Conservation (phyloP, 176 grass and related monocot species). For the Tillandsia leiboldiana region DNA sequence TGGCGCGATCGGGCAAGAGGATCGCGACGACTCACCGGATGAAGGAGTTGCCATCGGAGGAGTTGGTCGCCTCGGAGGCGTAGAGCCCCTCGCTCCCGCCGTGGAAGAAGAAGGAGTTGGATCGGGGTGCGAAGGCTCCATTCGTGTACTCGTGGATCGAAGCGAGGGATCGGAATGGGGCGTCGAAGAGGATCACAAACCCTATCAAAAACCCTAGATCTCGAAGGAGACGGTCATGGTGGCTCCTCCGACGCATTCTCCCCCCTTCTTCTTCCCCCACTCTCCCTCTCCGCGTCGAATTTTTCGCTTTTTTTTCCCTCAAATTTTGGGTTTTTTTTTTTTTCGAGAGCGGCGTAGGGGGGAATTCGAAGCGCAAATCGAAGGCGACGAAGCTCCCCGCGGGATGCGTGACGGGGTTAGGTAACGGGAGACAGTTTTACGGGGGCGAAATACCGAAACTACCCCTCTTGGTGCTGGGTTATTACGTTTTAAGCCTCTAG, state of each 20-base stretch:
- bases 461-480: too few relatives aligned
- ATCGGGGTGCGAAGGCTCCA: slow-evolving; percentile 60
- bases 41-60: slow-evolving; percentile 54
- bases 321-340: too few relatives aligned
- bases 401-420: too few relatives aligned
- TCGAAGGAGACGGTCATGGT: slow-evolving; percentile 10
- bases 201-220: slow-evolving; percentile 34
- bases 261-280: not conserved
- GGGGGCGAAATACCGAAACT: too few relatives aligned
- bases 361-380: too few relatives aligned
- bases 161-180: slow-evolving; percentile 28
- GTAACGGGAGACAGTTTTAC: too few relatives aligned
- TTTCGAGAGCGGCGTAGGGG: too few relatives aligned
- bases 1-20: not conserved
- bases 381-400: too few relatives aligned
- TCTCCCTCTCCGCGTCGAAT: not conserved
- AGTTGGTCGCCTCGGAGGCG: slow-evolving; percentile 47
- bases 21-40: slow-evolving; percentile 41
- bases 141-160: slow-evolving; percentile 84
- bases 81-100: slow-evolving; percentile 96
- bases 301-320: too few relatives aligned
- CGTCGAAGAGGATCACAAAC: slow-evolving; percentile 30
- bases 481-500: too few relatives aligned
- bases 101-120: slow-evolving; percentile 99
- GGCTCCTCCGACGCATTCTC: slow-evolving; percentile 22